These are phyloP conservation scores for Populus ilicifolia DNA, from an alignment of 345 rosid genomes.

Conservation along the genomic window DNA sequence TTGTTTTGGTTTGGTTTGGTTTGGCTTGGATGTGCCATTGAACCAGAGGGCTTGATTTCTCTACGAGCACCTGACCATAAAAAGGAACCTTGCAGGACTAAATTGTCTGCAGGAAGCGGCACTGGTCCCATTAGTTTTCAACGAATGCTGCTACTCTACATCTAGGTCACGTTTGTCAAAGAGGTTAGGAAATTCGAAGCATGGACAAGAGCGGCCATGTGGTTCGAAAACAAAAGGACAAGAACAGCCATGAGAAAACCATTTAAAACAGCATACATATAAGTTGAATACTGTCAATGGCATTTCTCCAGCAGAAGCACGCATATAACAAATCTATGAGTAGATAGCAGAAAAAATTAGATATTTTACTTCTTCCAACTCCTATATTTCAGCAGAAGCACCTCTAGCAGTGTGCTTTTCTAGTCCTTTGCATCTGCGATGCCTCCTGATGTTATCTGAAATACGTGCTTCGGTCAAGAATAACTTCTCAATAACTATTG, in stretches of 20 bases:
- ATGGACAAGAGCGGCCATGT: background rate
- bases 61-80: background rate
- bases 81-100: background rate
- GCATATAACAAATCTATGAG: background rate
- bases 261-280: background rate
- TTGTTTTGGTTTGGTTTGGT: background rate
- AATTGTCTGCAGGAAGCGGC: too few species aligned
- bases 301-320: too few species aligned
- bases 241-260: background rate
- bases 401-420: background rate
- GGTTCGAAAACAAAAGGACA: background rate
- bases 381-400: background rate
- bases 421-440: slow-evolving; percentile 85
- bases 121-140: too few species aligned
- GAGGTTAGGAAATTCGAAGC: background rate
- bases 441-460: slow-evolving; percentile 86
- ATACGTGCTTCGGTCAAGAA: slow-evolving; percentile 53
- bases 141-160: background rate
- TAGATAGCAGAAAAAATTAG: background rate
- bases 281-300: background rate
- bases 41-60: background rate
- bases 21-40: too few species aligned
- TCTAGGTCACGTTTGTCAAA: background rate
- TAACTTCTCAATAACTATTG: slow-evolving; percentile 8
- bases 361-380: background rate